Evolutionary conservation across 2,329 filamentous ascomycete genomes (phyloP).

Genomic region (Celoporthe dispersa): DNA sequence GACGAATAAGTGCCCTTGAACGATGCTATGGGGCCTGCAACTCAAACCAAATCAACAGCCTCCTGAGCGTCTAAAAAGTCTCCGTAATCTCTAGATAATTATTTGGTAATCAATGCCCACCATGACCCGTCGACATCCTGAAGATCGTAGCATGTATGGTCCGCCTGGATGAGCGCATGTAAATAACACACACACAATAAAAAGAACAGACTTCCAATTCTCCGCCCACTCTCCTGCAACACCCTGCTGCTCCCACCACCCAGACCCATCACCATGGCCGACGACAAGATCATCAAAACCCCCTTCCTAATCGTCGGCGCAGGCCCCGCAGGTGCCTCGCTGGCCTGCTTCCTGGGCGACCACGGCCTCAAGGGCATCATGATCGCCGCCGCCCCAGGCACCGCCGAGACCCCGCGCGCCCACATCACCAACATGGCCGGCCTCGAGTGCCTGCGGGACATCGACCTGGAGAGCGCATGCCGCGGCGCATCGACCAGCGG

Average conservation of each 20-base stretch:
- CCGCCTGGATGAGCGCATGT: neutral
- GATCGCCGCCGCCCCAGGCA: conserved; percentile 52
- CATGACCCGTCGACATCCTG: conserved; percentile 1
- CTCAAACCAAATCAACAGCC: neutral
- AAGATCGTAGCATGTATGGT: neutral
- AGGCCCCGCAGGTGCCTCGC: conserved; percentile 57
- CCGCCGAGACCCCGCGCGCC: conserved; percentile 60
- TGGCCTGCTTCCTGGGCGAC: conserved; percentile 54
- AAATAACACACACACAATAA: neutral
- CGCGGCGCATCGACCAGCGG: conserved; percentile 43
- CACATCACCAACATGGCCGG: conserved; percentile 66
- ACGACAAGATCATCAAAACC: conserved; percentile 22
- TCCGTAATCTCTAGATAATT: conserved; percentile 23
- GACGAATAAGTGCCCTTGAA: neutral
- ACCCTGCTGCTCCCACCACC: neutral
- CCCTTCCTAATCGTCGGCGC: conserved; percentile 35
- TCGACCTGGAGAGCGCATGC: conserved; percentile 51
- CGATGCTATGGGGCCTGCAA: neutral
- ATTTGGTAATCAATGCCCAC: conserved; percentile 15
- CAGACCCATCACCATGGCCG: conserved; percentile 3
- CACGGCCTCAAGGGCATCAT: conserved; percentile 57
- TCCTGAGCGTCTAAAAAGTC: conserved; percentile 20
- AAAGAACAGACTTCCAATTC: neutral
- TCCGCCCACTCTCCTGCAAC: neutral
- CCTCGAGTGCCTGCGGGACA: conserved; percentile 58